Base-by-base conservation (phyloP, 352 stramenopile species). In the Globisporangium solare region DNA sequence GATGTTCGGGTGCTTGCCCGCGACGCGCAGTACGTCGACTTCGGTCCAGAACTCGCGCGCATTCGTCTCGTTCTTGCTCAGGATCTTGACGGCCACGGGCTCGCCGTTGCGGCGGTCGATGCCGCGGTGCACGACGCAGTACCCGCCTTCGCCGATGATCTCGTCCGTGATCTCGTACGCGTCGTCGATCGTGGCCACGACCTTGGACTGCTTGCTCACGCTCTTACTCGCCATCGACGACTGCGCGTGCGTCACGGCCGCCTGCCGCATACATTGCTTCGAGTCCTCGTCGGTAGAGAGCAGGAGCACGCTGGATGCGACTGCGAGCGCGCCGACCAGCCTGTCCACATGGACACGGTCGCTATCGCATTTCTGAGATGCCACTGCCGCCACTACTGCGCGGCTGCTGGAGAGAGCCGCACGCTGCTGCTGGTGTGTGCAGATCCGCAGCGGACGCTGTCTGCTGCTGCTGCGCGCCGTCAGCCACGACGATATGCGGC, bases 41-140 rank as follows among this genome's bases (percentile, higher is more conserved):
- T 93, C 83, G 27, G 73, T 88, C 81, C 81, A 91, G 61, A 93
- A 93, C 50, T 90, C 79, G n/a, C 81, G 67, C 20, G 79, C 78
- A 17, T 77, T 86, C 20, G 79, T 93, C 55, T 86, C 76, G 27
- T 55, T 80, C 66, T 93, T 93, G 70, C 72, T 82, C 35, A 93
- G 66, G 61, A 88, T 84, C 67, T 93, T 91, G 60, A 93, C 68
- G 1, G 81, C 83, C 32, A 92, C 81, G n/a, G 80, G 47, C 55
- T 91, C 79, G 10, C 76, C 71, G n/a, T 81, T 84, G 18, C 64
- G 66, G 17, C 72, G 77, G 47, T 93, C 75, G 11, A 86, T 56
- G 32, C 74, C 83, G 51, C 83, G 81, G 48, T 82, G 83, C 52
- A 93, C 83, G 6, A 89, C 79, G 54, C 83, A 90, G 59, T 89